Evolutionary conservation across 768 basidiomycete genomes (phyloP).

Genomic region (Amanita fuliginea): DNA sequence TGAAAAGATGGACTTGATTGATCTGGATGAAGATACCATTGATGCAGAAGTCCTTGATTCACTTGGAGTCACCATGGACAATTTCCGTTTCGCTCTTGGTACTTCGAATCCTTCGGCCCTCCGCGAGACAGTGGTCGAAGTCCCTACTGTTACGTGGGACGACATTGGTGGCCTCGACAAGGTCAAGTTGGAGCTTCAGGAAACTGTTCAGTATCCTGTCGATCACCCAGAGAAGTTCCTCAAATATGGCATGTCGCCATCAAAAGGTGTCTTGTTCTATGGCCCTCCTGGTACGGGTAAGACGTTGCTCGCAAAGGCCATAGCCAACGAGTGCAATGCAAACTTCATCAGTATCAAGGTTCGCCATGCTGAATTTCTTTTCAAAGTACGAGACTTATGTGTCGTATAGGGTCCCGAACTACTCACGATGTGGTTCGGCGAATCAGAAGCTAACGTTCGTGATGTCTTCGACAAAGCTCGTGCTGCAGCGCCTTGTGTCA

Average conservation of each 20-base stretch:
- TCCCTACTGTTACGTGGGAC: conserved; percentile 98
- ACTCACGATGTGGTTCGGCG: conserved; percentile 99
- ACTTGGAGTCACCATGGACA: conserved; percentile 99
- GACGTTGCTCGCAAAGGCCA: conserved; percentile 95
- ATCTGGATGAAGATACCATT: conserved; percentile 95
- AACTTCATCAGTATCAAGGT: conserved; percentile 99
- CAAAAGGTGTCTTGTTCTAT: conserved; percentile 99
- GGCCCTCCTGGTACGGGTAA: conserved; percentile 99
- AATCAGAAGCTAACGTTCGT: conserved; percentile 99
- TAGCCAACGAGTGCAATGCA: conserved; percentile 99
- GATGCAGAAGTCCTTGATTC: conserved; percentile 99
- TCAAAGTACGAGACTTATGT: conserved; percentile 9
- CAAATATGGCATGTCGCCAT: conserved; percentile 99
- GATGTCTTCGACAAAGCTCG: conserved; percentile 99
- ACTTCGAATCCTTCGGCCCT: conserved; percentile 97
- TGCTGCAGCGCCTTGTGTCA: conserved; percentile 97
- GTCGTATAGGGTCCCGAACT: conserved; percentile 76
- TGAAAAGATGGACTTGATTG: conserved; percentile 99
- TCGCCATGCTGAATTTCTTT: conserved; percentile 1
- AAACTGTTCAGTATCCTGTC: conserved; percentile 99
- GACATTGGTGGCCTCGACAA: conserved; percentile 99
- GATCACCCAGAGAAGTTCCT: conserved; percentile 99
- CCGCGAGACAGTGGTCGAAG: conserved; percentile 98
- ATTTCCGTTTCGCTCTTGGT: conserved; percentile 98
- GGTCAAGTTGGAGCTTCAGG: conserved; percentile 98